phyloP scores from a whole-genome alignment of 2,329 filamentous ascomycete genomes.

The Dactylonectria estremocensis region DNA sequence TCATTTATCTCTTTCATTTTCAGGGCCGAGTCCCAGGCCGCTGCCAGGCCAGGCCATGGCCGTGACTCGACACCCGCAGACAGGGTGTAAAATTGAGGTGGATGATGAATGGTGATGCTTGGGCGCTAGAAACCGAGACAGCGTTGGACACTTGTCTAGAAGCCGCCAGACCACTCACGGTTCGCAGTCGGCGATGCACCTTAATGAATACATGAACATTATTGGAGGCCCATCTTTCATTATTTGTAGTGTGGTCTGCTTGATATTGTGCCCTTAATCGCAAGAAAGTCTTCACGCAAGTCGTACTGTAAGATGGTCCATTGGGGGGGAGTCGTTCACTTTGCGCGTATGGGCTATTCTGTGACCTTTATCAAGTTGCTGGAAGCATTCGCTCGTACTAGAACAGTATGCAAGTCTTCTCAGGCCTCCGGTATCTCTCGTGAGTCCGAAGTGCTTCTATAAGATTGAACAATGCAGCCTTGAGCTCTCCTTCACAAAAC shows the following conservation, averaged over 20 bases:
- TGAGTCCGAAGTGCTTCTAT: too few species aligned
- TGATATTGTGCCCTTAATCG: not conserved
- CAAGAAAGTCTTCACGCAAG: not conserved
- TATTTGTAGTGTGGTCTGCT: not conserved
- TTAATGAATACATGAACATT: constrained; percentile 51
- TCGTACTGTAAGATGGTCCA: not conserved
- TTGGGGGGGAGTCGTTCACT: not conserved
- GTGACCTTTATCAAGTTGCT: not conserved
- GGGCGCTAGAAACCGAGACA: constrained; percentile 43
- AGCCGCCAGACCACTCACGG: constrained; percentile 37
- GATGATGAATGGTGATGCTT: constrained; percentile 38
- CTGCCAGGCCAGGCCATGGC: constrained; percentile 31
- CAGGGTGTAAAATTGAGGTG: constrained; percentile 40
- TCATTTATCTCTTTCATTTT: constrained; percentile 41
- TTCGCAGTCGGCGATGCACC: constrained; percentile 45
- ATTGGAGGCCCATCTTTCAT: constrained; percentile 12
- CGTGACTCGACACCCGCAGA: constrained; percentile 29
- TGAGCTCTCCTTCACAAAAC: constrained; percentile 59
- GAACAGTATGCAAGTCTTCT: not conserved
- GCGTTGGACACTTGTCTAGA: constrained; percentile 44
- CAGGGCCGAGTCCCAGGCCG: constrained; percentile 36
- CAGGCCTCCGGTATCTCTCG: too few species aligned
- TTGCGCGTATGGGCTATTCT: too few species aligned
- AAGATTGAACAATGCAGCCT: too few species aligned
- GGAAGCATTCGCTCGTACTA: not conserved